Percentiles rank a stretch among this genome's conserved stretches.
Conservation (phyloP, 2,329 filamentous ascomycete genomes). For the Magnaporthiopsis incrustans region DNA sequence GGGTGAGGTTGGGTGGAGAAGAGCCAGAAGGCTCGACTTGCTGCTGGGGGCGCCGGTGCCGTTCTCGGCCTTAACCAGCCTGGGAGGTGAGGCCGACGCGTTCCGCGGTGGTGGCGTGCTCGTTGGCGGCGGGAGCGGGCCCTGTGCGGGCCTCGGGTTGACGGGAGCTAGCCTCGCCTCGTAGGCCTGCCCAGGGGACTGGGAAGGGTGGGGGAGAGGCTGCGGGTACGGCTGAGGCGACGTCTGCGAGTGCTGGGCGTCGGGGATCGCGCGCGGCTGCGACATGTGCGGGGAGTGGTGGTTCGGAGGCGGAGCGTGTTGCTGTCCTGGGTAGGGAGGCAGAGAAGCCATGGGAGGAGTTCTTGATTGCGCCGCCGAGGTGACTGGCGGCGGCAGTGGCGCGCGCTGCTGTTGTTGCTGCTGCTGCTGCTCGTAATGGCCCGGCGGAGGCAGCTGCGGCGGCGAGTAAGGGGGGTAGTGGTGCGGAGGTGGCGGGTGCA, state of each 20-base stretch:
- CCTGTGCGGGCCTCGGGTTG: conserved; percentile 30
- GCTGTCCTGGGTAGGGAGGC: conserved; percentile 20
- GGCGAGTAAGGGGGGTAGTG: conserved; percentile 5
- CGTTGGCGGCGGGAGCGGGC: conserved; percentile 32
- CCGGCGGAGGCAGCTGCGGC: conserved; percentile 7
- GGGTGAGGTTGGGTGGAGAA: conserved; percentile 19
- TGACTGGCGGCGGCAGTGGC: conserved; percentile 26
- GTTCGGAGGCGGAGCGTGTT: conserved; percentile 14
- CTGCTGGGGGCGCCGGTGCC: conserved; percentile 18
- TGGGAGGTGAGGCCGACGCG: conserved; percentile 40
- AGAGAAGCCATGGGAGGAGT: conserved; percentile 16
- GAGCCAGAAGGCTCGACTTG: conserved; percentile 38
- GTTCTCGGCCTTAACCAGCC: conserved; percentile 29
- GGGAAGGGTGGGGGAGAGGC: neutral
- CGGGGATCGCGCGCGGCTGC: conserved; percentile 3
- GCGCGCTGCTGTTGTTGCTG: conserved; percentile 19
- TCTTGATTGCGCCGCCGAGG: conserved; percentile 9
- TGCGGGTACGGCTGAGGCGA: conserved; percentile 1
- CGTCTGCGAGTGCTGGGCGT: neutral
- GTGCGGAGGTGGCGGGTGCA: conserved; percentile 13
- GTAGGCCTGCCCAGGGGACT: conserved; percentile 9
- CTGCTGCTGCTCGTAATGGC: conserved; percentile 5
- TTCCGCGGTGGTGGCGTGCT: conserved; percentile 36
- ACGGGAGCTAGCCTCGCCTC: conserved; percentile 27
- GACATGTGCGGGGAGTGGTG: conserved; percentile 6